Evolutionary conservation across 1,139 yeast species (phyloP).

Genomic region (Candida sp.): DNA sequence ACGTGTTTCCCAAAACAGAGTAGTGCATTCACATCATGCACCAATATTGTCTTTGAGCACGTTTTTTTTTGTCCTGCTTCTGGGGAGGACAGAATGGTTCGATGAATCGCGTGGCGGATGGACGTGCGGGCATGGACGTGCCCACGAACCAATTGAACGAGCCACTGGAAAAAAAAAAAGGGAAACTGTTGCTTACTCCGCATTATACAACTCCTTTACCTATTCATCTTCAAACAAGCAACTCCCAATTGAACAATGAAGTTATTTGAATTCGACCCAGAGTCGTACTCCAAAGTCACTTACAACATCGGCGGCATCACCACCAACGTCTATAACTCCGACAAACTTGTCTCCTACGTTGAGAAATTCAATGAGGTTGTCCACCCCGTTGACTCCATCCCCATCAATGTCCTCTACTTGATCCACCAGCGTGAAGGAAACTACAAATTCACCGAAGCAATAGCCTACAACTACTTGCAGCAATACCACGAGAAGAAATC

Average conservation of each 20-base stretch:
- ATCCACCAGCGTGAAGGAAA: conserved; percentile 40
- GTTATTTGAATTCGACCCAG: conserved; percentile 24
- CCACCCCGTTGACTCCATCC: conserved; percentile 26
- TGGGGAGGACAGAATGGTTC: no score
- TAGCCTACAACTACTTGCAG: conserved; percentile 34
- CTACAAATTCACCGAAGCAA: conserved; percentile 31
- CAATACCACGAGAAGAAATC: conserved; percentile 25
- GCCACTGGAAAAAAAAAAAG: not conserved
- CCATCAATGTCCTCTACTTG: conserved; percentile 41
- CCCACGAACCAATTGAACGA: no score
- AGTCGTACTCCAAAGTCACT: conserved; percentile 24
- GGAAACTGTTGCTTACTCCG: not conserved
- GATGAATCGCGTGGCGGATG: no score
- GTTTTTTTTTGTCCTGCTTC: no score
- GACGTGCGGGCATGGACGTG: no score
- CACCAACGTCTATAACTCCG: conserved; percentile 38
- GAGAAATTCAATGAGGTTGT: conserved; percentile 17
- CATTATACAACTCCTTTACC: not conserved
- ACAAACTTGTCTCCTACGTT: conserved; percentile 28
- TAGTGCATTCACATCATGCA: no score
- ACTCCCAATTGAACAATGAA: conserved; percentile 15
- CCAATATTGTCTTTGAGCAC: no score
- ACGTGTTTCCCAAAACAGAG: no score
- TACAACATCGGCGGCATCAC: conserved; percentile 36
- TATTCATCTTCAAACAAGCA: not conserved